Base-by-base conservation (phyloP, 139 green algal genomes). In the Micromonas commoda region DNA sequence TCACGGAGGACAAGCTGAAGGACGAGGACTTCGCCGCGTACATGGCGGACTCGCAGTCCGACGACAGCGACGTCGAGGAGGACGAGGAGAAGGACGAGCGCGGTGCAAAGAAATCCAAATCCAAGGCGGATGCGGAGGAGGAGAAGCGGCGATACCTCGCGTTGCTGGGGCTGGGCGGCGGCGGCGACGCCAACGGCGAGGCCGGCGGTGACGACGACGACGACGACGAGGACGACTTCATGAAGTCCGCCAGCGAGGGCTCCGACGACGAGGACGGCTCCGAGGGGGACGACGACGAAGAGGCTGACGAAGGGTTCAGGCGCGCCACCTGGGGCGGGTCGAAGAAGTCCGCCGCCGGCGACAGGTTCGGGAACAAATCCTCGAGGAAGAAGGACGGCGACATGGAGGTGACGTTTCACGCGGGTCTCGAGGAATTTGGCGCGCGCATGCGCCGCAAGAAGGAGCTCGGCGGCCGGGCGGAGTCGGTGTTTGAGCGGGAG, bases 11-110 rank as follows among this genome's bases (percentile, higher is more conserved):
- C 4, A 85, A 96, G 67, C 64, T 98, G 21, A 87, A 90, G 52
- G 92, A 97, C 23, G 91, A 92, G 9, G 94, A 97, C 85, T 94
- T 97, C 68, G 53, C 74, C 0, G 91, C 88, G 26, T 96, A 94
- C 82, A 82, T 96, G 2, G 91, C 89, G 35, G n/a, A n/a, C n/a
- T 84, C 83, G 73, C 51, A 51, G 34, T 82, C 77, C 2, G 81
- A 77, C 38, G 52, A 63, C 3, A 68, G 74, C 13, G 83, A 85
- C 6, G 28, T 34, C 13, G 67, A 34, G 13, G 80, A 84, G 54
- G 74, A 82, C 51, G 81, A 82, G 52, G 57, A 69, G 28, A 33
- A 71, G 32, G 33, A 63, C 67, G 63, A 82, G 26, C 33, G 45
- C 33, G 33, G 81, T 68, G 31, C 51, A 1, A 78, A 57, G 71